A percentile compares a stretch with the other conserved stretches of the same genome.
These are phyloP conservation scores for Ogataea zsoltii DNA, from an alignment of 805 yeast species.

Conservation along the genomic window DNA sequence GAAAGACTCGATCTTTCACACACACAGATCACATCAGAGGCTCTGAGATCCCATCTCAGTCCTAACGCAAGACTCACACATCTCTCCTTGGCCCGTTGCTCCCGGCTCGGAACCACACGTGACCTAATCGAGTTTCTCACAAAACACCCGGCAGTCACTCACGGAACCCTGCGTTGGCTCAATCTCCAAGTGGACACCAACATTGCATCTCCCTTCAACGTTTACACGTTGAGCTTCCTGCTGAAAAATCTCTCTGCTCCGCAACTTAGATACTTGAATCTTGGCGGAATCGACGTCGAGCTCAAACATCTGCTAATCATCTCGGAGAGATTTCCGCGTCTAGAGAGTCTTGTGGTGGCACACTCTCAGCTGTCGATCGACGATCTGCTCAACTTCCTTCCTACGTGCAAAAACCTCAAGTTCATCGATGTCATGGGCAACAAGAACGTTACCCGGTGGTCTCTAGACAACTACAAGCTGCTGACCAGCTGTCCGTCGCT, in stretches of 20 bases:
- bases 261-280: slow-evolving; percentile 46
- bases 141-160: slow-evolving; percentile 62
- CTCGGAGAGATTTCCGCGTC: slow-evolving; percentile 38
- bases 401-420: slow-evolving; percentile 40
- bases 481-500: slow-evolving; percentile 50
- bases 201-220: slow-evolving; percentile 51
- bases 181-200: slow-evolving; percentile 55
- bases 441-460: slow-evolving; percentile 59
- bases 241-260: slow-evolving; percentile 46
- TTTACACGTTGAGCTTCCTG: slow-evolving; percentile 44
- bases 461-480: slow-evolving; percentile 48
- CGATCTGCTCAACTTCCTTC: slow-evolving; percentile 39
- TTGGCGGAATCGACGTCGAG: slow-evolving; percentile 54
- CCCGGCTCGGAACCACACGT: slow-evolving; percentile 64
- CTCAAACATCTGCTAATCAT: slow-evolving; percentile 39
- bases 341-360: slow-evolving; percentile 45
- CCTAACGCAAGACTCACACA: slow-evolving; percentile 65
- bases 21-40: slow-evolving; percentile 70
- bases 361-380: slow-evolving; percentile 40
- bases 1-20: slow-evolving; percentile 78
- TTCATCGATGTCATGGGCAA: slow-evolving; percentile 70
- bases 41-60: slow-evolving; percentile 53
- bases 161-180: slow-evolving; percentile 48
- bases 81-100: slow-evolving; percentile 64
- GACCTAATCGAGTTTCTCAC: slow-evolving; percentile 69